These are phyloP conservation scores for Blastomyces silverae DNA, from an alignment of 2,329 filamentous ascomycete genomes.

Conservation along the genomic window DNA sequence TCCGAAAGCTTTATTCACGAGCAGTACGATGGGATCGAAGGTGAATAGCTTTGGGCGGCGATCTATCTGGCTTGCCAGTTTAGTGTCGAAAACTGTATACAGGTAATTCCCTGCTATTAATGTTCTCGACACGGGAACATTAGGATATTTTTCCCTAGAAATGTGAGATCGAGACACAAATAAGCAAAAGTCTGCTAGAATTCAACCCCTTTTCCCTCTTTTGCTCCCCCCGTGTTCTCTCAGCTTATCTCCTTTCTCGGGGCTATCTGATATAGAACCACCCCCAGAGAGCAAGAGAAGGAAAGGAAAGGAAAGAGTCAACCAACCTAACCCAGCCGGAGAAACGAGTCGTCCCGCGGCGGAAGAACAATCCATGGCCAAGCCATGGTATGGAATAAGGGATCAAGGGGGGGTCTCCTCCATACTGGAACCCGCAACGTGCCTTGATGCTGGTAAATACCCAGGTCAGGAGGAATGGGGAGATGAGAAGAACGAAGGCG, in stretches of 20 bases:
- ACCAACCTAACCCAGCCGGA: slow-evolving; percentile 2
- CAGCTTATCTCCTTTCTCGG: not conserved
- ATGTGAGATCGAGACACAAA: not conserved
- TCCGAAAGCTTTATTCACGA: slow-evolving; percentile 20
- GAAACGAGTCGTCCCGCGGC: slow-evolving; percentile 6
- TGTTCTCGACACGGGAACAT: slow-evolving; percentile 12
- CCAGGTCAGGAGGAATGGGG: slow-evolving; percentile 5
- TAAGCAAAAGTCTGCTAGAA: not conserved
- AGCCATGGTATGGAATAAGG: slow-evolving; percentile 10
- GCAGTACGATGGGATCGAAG: slow-evolving; percentile 21
- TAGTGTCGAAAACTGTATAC: slow-evolving; percentile 24
- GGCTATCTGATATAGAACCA: not conserved
- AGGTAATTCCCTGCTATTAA: slow-evolving; percentile 21
- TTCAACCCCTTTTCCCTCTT: not conserved
- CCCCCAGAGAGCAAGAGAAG: no score
- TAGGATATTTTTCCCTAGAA: slow-evolving; percentile 16
- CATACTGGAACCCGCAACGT: not conserved
- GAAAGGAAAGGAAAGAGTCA: not conserved
- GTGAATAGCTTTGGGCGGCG: slow-evolving; percentile 22
- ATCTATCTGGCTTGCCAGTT: slow-evolving; percentile 22
- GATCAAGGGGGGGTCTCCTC: slow-evolving; percentile 5
- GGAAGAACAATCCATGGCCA: slow-evolving; percentile 5
- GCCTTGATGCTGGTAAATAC: slow-evolving; percentile 4
- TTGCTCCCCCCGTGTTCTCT: not conserved
- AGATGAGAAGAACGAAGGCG: not conserved